Conservation (phyloP, 805 yeast genomes). For the Nematodospora valgi region DNA sequence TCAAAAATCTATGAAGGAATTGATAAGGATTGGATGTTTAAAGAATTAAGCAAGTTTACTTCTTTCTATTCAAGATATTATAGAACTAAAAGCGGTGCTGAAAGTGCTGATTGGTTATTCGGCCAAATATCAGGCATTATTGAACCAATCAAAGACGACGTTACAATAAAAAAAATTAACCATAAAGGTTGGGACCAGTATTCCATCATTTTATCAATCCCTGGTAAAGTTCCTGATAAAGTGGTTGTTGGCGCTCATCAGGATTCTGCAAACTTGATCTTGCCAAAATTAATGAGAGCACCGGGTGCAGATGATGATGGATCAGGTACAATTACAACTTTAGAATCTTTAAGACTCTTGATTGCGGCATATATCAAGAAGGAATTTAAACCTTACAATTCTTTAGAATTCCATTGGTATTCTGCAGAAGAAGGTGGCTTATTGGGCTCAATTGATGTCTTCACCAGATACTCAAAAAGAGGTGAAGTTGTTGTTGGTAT, state of each 20-base stretch:
- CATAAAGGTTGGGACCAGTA: constrained; percentile 78
- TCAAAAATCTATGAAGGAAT: constrained; percentile 40
- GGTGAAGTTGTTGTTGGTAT: constrained; percentile 65
- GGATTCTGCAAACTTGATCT: constrained; percentile 73
- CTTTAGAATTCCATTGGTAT: constrained; percentile 90
- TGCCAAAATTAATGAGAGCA: constrained; percentile 66
- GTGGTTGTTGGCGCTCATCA: constrained; percentile 88
- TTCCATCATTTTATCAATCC: constrained; percentile 65
- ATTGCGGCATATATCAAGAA: constrained; percentile 30
- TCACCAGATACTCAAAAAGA: constrained; percentile 46
- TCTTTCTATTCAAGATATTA: constrained; percentile 76
- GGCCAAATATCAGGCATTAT: constrained; percentile 43
- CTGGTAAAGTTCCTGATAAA: constrained; percentile 46
- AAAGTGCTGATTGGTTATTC: constrained; percentile 69
- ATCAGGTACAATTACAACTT: constrained; percentile 74
- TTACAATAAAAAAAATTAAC: constrained; percentile 45
- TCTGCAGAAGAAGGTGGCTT: constrained; percentile 94
- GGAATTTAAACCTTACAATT: constrained; percentile 56
- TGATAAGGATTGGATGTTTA: constrained; percentile 44
- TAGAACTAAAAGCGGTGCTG: constrained; percentile 64
- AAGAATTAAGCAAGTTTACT: constrained; percentile 58
- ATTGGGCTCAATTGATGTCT: constrained; percentile 80
- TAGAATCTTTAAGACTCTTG: constrained; percentile 71
- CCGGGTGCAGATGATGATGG: constrained; percentile 98
- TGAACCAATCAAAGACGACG: constrained; percentile 19